A percentile compares a stretch with the other conserved stretches of the same genome.
Evolutionary conservation across 139 green algal species (phyloP).

Genomic region (Chlorella ohadii): DNA sequence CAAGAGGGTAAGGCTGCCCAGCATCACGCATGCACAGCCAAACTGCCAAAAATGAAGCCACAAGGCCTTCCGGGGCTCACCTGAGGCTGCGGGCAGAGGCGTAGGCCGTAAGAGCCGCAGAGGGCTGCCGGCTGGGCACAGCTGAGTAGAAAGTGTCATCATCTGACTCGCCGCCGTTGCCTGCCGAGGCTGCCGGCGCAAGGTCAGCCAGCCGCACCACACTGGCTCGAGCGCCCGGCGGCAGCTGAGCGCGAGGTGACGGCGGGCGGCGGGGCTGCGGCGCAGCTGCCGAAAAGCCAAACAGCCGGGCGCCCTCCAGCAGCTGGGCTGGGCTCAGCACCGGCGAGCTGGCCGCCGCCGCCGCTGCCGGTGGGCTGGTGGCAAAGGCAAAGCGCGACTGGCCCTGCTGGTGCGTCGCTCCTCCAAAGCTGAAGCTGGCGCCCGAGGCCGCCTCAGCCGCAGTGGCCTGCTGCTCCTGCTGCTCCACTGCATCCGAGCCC

Average conservation of each 20-base stretch:
- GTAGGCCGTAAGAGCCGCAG: neutral
- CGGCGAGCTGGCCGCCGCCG: neutral
- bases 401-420: neutral
- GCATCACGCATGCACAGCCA: neutral
- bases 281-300: neutral
- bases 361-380: neutral
- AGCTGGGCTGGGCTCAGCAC: neutral
- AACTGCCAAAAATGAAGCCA: neutral
- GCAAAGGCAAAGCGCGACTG: constrained; percentile 13
- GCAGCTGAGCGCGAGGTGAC: neutral
- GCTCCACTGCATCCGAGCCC: neutral
- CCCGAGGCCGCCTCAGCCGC: neutral
- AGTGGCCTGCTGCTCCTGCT: neutral
- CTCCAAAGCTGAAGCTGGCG: constrained; percentile 5
- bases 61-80: neutral
- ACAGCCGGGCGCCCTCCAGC: neutral
- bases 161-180: neutral
- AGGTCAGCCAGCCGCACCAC: too few species aligned
- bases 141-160: constrained; percentile 17
- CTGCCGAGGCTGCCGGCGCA: too few species aligned
- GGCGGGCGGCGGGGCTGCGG: too few species aligned
- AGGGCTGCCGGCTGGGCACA: neutral
- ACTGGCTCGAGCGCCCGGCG: neutral
- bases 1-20: too few species aligned
- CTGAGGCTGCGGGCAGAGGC: constrained; percentile 28